phyloP scores from a whole-genome alignment of 352 stramenopile species.

The Thalassiosira mediterranea region DNA sequence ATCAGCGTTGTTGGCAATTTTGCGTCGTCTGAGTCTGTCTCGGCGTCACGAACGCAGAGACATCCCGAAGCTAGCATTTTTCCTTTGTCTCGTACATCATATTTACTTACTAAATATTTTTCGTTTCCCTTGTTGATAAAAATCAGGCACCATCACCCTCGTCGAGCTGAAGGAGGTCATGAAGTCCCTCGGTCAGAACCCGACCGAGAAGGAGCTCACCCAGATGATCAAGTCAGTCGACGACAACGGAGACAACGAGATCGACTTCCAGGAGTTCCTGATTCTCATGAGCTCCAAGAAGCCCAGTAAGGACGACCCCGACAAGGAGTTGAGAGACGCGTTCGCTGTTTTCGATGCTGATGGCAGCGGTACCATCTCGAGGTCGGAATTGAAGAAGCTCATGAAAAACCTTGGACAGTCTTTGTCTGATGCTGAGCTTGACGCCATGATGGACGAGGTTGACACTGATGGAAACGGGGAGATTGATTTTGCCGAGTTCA shows the following conservation, averaged over 20 bases:
- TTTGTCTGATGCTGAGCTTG: slow-evolving; percentile 73
- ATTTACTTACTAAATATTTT: too few relatives aligned
- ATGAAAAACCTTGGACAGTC: slow-evolving; percentile 81
- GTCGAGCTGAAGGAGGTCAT: slow-evolving; percentile 78
- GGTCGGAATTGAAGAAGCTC: slow-evolving; percentile 75
- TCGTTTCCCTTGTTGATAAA: too few relatives aligned
- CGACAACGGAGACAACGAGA: slow-evolving; percentile 98
- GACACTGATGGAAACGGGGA: slow-evolving; percentile 81
- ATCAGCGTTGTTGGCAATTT: too few relatives aligned
- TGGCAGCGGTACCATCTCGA: slow-evolving; percentile 74
- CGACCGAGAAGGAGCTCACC: slow-evolving; percentile 90
- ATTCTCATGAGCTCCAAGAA: slow-evolving; percentile 99
- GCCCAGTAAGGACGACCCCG: slow-evolving; percentile 64
- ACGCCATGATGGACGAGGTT: slow-evolving; percentile 84
- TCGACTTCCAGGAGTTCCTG: slow-evolving; percentile 99
- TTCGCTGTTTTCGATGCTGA: slow-evolving; percentile 83
- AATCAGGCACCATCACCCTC: slow-evolving; percentile 74
- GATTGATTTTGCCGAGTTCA: slow-evolving; percentile 84
- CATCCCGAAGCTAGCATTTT: too few relatives aligned
- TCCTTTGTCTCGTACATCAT: too few relatives aligned
- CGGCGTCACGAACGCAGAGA: too few relatives aligned
- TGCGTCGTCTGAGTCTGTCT: too few relatives aligned
- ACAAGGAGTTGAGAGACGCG: slow-evolving; percentile 79
- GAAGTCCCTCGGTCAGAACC: slow-evolving; percentile 75
- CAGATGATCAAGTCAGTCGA: slow-evolving; percentile 99